Evolutionary conservation across 805 yeast species (phyloP), one percentile per base, ranked within the genome.

Genomic region (Scheffersomyces stipitis): DNA sequence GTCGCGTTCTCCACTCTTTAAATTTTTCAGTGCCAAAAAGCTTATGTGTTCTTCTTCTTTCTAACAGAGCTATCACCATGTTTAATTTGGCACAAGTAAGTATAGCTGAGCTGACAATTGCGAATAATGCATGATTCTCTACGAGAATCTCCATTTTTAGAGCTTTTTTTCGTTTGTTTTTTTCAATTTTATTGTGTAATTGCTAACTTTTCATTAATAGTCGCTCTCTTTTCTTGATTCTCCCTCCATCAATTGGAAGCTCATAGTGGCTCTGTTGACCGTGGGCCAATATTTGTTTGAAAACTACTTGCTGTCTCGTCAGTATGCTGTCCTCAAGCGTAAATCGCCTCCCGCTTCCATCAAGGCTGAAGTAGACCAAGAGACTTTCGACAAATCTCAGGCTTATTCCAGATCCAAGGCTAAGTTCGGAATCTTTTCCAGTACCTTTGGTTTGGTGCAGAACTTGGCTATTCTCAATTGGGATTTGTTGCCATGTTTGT

Each of bases 321-420:
- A 93, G 60, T 85, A 83, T 57, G 73, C 70, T 47, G 82, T 81
- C 6, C 71, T 85, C 46, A 63, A 73, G 34, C 64, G 71, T 40
- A 69, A 50, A 5, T 38, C 72, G 26, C 78, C 87, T 15, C 96
- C 96, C n/a, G 65, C 64, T 9, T 74, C 81, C n/a, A 66, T 89
- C 42, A 74, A 77, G 44, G 77, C 74, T 26, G 83, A 83, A 42
- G 78, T 90, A 36, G 80, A 83, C 35, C 71, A 76, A 28, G 85
- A 83, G 36, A 86, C 91, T 5, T 86, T 86, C 49, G 69, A 71
- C 38, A 84, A 87, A 57, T 78, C 95, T 1, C 88, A 86, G 52
- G 76, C 73, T 18, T 93, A 91, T 58, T 79, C 91, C 2, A 66
- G 83, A 18, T 86, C 96, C 12, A 90, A 90, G 60, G 76, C 88